phyloP scores from a whole-genome alignment of 1,139 yeast genomes.

The Pneumocystis wakefieldiae region DNA sequence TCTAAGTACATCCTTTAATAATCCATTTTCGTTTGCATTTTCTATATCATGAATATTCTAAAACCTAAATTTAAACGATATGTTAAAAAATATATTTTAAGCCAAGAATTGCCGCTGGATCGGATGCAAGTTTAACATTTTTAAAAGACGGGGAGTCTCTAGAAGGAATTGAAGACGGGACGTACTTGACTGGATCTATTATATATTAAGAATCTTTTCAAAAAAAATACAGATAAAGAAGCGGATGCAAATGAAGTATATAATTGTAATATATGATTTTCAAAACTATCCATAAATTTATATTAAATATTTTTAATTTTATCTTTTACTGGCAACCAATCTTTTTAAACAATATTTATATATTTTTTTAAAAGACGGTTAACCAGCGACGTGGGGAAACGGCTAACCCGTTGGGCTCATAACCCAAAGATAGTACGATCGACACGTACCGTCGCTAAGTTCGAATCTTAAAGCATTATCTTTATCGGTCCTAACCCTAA shows the following conservation, averaged over 20 bases:
- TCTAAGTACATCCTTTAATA: neutral
- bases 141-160: neutral
- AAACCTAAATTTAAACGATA: neutral
- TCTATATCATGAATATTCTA: neutral
- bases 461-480: neutral
- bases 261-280: neutral
- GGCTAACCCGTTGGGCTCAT: slow-evolving; percentile 4
- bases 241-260: neutral
- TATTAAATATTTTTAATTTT: neutral
- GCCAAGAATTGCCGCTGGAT: neutral
- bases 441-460: slow-evolving; percentile 2
- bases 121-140: neutral
- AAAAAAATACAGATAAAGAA: neutral
- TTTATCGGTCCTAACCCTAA: too few species aligned
- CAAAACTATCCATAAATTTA: neutral
- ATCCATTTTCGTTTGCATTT: neutral
- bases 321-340: neutral
- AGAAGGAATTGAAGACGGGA: neutral
- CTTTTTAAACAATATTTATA: neutral
- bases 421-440: slow-evolving; percentile 3
- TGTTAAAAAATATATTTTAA: neutral
- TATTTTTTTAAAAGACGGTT: neutral
- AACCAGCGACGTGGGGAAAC: slow-evolving; percentile 1
- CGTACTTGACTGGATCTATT: neutral
- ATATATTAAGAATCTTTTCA: neutral